Evolutionary conservation across 257 asterid species (phyloP).

Genomic region (Forsythia suspensa): DNA sequence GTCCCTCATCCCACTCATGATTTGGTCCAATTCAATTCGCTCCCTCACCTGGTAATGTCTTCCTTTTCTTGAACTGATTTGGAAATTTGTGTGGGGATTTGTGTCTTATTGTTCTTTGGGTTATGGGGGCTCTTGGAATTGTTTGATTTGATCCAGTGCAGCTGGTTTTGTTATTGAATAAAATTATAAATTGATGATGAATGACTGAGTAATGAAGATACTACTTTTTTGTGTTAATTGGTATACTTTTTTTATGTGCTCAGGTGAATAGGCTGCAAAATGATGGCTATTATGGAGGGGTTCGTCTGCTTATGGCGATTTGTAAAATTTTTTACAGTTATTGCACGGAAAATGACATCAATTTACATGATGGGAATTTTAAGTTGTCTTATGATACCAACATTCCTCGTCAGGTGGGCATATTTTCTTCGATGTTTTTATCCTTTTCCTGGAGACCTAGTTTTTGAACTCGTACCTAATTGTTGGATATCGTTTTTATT

Average conservation of each 20-base stretch:
- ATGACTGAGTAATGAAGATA: background rate
- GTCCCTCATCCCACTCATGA: constrained; percentile 75
- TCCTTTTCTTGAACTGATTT: constrained; percentile 1
- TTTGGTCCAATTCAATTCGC: constrained; percentile 68
- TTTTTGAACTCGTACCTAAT: background rate
- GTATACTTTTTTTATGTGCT: constrained; percentile 12
- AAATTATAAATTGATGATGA: background rate
- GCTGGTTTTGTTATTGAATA: background rate
- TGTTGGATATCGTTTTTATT: no score
- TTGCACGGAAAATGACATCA: constrained; percentile 63
- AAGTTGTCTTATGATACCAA: constrained; percentile 79
- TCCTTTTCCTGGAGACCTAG: background rate
- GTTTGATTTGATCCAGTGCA: constrained; percentile 8
- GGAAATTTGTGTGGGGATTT: background rate
- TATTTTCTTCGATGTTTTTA: background rate
- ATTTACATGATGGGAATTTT: constrained; percentile 55
- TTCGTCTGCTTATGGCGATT: constrained; percentile 84
- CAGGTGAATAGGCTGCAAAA: constrained; percentile 74
- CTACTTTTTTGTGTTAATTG: background rate
- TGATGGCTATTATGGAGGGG: constrained; percentile 97
- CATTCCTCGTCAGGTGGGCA: constrained; percentile 87
- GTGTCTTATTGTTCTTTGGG: constrained; percentile 5
- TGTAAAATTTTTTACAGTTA: constrained; percentile 60
- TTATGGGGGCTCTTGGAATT: constrained; percentile 13
- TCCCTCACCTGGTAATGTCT: constrained; percentile 56